Evolutionary conservation across 371 early-diverging fungal species (phyloP), one percentile per base, ranked within the genome.

Genomic region (Lichtheimia ramosa): DNA sequence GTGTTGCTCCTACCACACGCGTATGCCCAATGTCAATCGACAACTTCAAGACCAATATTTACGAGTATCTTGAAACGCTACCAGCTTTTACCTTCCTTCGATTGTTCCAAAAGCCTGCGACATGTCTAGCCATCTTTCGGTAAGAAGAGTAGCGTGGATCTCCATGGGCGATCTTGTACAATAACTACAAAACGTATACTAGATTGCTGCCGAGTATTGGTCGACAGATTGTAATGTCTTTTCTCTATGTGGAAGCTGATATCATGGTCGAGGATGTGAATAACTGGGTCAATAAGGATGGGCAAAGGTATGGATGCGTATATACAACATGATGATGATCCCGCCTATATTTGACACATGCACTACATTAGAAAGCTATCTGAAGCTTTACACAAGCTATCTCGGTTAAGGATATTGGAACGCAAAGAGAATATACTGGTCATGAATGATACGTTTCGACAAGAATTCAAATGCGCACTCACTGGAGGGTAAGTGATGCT

Each of bases 61-160:
- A 89, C 63, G 91, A 91, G 51, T 93, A 91, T 70, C 83, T 95
- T 2, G 92, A 93, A 70, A 83, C 86, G 3, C 77, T 95, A 25
- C 93, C 93, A 1, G 74, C 81, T 15, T 71, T 80, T 51, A 91
- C 90, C 12, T 88, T 91, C 59, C 82, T 87, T 49, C 81, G 89
- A 0, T 77, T 97, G 24, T 97, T 92, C 62, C 75, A 87, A 56
- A 91, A 91, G 53, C 96, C 96, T 13, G 90, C 97, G 13, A 93
- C 96, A 63, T 96, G 96, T 68, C 81, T 97, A 43, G 95, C 96
- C 21, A 87, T 96, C 51, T 91, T 96, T 62, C 85, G 97, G 92
- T 92, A 75, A 52, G 48, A 41, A 28, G 56, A 15, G 3, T 4
- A 16, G 20, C n/a, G 42, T 10, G 43, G n/a, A 51, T 52, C 34